Evolutionary conservation across 805 yeast species (phyloP).

Genomic region (Wickerhamiella azyma): DNA sequence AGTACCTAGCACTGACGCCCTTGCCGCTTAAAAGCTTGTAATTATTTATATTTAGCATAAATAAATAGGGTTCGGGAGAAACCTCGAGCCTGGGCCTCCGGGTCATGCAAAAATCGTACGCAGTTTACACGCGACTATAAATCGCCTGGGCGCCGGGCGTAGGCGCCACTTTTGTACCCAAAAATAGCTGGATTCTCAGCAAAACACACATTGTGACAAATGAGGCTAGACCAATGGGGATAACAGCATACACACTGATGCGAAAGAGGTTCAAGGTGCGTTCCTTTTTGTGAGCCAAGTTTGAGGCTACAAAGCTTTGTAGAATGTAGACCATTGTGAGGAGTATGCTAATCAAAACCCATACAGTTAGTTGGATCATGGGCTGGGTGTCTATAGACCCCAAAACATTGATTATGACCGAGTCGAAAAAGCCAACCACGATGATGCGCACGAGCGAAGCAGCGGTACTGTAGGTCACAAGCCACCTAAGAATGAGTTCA

Average conservation of each 20-base stretch:
- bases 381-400: slow-evolving; percentile 55
- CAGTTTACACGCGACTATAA: neutral
- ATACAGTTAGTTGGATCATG: slow-evolving; percentile 66
- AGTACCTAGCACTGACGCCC: too few relatives aligned
- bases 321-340: slow-evolving; percentile 66
- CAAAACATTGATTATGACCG: slow-evolving; percentile 55
- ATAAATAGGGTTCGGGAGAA: too few relatives aligned
- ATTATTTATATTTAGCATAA: too few relatives aligned
- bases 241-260: slow-evolving; percentile 90
- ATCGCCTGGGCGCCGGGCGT: neutral
- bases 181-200: slow-evolving; percentile 57
- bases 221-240: slow-evolving; percentile 93
- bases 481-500: slow-evolving; percentile 83
- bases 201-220: slow-evolving; percentile 83
- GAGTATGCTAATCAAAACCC: slow-evolving; percentile 82
- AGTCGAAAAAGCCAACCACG: slow-evolving; percentile 62
- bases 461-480: slow-evolving; percentile 72
- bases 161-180: slow-evolving; percentile 19
- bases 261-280: slow-evolving; percentile 77
- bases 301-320: slow-evolving; percentile 78
- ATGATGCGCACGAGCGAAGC: slow-evolving; percentile 83
- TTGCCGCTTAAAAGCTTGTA: too few relatives aligned
- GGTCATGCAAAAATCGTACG: too few relatives aligned
- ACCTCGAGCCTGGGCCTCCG: too few relatives aligned
- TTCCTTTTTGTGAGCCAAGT: slow-evolving; percentile 26